Conservation (phyloP, 345 rosid species). For the thale cress (Arabidopsis thaliana) region DNA sequence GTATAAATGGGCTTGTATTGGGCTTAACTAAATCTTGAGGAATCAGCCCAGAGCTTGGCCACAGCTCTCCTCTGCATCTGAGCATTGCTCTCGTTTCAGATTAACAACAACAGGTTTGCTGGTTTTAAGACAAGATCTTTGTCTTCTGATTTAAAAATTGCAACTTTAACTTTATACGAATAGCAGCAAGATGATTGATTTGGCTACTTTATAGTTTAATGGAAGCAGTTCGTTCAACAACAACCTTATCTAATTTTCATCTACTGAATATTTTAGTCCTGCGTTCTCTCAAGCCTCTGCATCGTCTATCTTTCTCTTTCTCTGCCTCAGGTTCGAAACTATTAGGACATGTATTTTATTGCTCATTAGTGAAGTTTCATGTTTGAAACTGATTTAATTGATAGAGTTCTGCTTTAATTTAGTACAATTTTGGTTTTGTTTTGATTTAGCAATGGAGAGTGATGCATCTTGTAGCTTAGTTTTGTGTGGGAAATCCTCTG, state of each 20-base stretch:
- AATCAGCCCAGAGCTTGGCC: no score
- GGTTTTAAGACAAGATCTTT: no score
- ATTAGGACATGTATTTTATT: no score
- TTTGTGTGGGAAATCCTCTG: slow-evolving; percentile 66
- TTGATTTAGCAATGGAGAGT: slow-evolving; percentile 59
- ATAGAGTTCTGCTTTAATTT: neutral
- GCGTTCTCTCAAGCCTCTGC: neutral
- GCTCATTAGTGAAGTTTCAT: neutral
- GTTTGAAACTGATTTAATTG: neutral
- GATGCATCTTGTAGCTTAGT: slow-evolving; percentile 53
- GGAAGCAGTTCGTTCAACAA: neutral
- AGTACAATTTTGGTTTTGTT: neutral
- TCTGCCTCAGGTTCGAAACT: slow-evolving; percentile 26
- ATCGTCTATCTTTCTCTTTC: slow-evolving; percentile 17
- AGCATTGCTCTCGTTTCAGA: no score
- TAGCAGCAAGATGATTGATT: neutral
- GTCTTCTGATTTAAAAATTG: no score
- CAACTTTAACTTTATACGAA: neutral
- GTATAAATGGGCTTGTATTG: no score
- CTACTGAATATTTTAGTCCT: neutral
- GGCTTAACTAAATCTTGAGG: no score
- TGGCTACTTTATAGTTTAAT: neutral
- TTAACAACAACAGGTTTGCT: no score
- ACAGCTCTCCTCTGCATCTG: no score
- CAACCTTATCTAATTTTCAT: neutral